Base-by-base conservation (phyloP, 176 grass and related monocot genomes). In the Hordeum marinum region DNA sequence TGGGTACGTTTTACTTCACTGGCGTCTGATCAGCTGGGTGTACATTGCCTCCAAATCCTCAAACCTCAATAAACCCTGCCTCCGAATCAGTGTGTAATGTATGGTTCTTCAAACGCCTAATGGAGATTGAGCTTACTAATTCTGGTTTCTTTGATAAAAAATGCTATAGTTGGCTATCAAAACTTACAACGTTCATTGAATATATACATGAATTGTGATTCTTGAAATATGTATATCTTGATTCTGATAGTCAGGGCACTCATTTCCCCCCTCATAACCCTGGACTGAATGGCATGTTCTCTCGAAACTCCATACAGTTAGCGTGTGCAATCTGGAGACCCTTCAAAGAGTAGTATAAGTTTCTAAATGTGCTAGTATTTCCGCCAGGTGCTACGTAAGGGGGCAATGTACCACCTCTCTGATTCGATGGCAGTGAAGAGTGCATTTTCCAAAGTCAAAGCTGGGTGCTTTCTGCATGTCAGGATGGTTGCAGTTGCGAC, bases 341-440 rank as follows among this genome's bases (percentile, higher is more conserved):
- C 36, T 87, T 48, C 32, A 80, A 72, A 83, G 3, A 13, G 23
- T 39, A 80, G 25, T 70, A 17, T 42, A 59, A 34, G 17, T 80
- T 67, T 73, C 73, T 87, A 87, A 86, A 60, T 60, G 35, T 82
- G 10, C 27, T 86, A 8, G 63, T 32, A n/a, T 94, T 89, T 88
- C 63, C 13, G 7, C 12, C 90, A 99, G 96, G 90, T 90, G 55
- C 63, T 31, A 54, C 69, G 60, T 23, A 89, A 76, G 84, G 90
- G 90, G 39, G 50, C 27, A 45, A 65, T 96, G 73, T 99, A 91
- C 80, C 85, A 86, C 75, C 84, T 99, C 54, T 87, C 90, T 25
- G 83, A 94, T 81, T 94, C 84, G 11, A 90, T 96, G 91, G 55
- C 80, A 70, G 60, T 98, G 63, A 83, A 4, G 9, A 77, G 87